Evolutionary conservation across 192 early-diverging fungal genomes (phyloP).

Genomic region (Tieghemiomyces parasiticus): DNA sequence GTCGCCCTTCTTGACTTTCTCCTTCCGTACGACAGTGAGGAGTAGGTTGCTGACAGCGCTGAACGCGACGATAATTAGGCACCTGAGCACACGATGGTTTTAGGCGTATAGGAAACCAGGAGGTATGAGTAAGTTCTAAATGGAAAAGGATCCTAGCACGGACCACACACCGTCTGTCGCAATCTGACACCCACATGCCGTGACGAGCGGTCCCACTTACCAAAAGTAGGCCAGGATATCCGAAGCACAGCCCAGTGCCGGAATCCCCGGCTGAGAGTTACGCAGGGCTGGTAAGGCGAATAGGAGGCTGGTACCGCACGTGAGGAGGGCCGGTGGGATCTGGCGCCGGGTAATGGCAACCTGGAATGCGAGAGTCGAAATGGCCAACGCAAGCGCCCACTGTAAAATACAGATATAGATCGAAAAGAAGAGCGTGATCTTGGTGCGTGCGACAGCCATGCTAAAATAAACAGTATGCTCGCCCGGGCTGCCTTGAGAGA

Average conservation of each 20-base stretch:
- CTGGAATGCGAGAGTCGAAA: not conserved
- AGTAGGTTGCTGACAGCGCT: not conserved
- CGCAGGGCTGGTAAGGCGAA: conserved; percentile 4
- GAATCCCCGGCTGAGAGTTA: not conserved
- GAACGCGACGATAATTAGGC: not conserved
- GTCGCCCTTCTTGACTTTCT: not conserved
- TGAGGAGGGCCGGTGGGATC: not conserved
- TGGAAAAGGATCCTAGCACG: too few species aligned
- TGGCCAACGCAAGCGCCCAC: not conserved
- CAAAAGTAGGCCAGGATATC: not conserved
- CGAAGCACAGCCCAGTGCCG: conserved; percentile 1
- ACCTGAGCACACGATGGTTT: too few species aligned
- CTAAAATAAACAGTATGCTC: not conserved
- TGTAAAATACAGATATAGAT: not conserved
- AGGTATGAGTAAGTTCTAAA: too few species aligned
- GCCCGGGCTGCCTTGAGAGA: not conserved
- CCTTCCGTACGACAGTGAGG: not conserved
- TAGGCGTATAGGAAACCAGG: too few species aligned
- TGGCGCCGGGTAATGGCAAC: not conserved
- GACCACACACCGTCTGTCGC: too few species aligned
- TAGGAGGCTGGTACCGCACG: not conserved
- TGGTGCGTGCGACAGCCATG: not conserved
- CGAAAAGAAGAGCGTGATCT: not conserved
- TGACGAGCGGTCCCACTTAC: not conserved
- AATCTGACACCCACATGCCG: too few species aligned